phyloP scores from a whole-genome alignment of 2,329 filamentous ascomycete genomes.

The Hymenoscyphus linearis region DNA sequence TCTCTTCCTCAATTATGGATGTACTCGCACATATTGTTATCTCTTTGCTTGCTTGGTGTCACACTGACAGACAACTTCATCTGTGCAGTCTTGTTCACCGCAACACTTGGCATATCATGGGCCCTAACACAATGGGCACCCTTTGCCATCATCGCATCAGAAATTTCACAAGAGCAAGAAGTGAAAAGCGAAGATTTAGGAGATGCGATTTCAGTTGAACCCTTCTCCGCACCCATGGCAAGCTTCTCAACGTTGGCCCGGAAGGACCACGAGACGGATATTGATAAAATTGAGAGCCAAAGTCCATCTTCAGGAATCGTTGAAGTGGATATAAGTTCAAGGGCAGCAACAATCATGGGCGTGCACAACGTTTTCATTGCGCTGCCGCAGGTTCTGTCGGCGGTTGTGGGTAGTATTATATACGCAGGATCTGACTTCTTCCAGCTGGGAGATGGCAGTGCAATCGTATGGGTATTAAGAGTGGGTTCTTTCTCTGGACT shows the following conservation, averaged over 20 bases:
- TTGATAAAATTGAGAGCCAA: neutral
- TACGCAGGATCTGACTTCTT: constrained; percentile 4
- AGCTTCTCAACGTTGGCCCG: neutral
- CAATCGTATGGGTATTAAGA: constrained; percentile 8
- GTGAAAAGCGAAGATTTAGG: neutral
- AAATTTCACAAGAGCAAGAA: constrained; percentile 9
- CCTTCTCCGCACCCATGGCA: neutral
- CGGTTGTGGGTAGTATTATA: constrained; percentile 7
- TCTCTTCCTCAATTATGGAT: constrained; percentile 11
- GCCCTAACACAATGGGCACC: constrained; percentile 31
- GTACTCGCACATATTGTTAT: constrained; percentile 15
- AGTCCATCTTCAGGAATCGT: constrained; percentile 7
- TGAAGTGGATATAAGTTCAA: neutral
- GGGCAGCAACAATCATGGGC: constrained; percentile 4
- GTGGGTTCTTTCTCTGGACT: constrained; percentile 6
- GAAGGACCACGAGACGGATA: neutral
- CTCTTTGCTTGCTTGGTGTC: constrained; percentile 13
- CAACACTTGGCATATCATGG: constrained; percentile 27
- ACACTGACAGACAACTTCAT: constrained; percentile 12
- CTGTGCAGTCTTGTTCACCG: constrained; percentile 11
- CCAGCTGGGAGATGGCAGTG: neutral
- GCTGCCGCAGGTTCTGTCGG: constrained; percentile 13
- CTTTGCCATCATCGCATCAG: constrained; percentile 28
- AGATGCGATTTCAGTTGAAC: neutral
- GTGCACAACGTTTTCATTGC: constrained; percentile 18